Evolutionary conservation across 1,139 yeast species (phyloP), one percentile per base, ranked within the genome.

Genomic region (Zhuliangozyma parablackwelliae): DNA sequence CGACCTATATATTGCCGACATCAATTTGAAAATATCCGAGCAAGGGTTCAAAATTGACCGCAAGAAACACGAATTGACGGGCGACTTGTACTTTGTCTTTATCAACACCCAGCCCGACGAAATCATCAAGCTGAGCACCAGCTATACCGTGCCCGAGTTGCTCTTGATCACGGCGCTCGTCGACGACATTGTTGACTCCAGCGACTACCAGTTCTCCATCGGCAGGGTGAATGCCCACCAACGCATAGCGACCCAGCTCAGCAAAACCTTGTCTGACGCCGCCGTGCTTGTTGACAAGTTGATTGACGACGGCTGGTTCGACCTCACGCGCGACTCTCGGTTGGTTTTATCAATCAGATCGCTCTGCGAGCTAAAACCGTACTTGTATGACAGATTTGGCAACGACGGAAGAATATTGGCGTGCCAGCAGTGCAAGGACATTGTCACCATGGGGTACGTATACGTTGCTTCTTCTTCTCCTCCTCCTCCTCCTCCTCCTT

Each of bases 351-450:
- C 80, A 2, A 50, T 69, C 1, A 54, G 75, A 21, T 50, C 74
- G 1, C 43, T 79, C 7, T 57, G 72, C 8, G 87, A 80, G 44
- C 57, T 80, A 36, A 65, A 66, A 38, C 53, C 55, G 26, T 74
- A 66, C 45, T 50, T 80, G 32, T 48, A 65, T 7, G 72, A 65
- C 21, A 63, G 74, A 23, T 72, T 62, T 44, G 80, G 75, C 3
- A 51, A 57, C 0, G 41, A 43, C n/a, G 52, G 24, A 7, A 61
- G 68, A 21, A 50, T 80, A 1, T 54, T 65, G 6, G 28, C 51
- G 9, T 82, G 90, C 49, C 45, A 49, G 23, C 79, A 75, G 13
- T 82, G 89, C 54, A 57, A 62, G n/a, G 77, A 72, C 27, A 57
- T 80, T 10, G 75, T 78, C 6, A 80, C 86, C 0, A 44, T 69